Evolutionary conservation across 768 basidiomycete species (phyloP), one percentile per base, ranked within the genome.

Genomic region (Lactarius indigo): DNA sequence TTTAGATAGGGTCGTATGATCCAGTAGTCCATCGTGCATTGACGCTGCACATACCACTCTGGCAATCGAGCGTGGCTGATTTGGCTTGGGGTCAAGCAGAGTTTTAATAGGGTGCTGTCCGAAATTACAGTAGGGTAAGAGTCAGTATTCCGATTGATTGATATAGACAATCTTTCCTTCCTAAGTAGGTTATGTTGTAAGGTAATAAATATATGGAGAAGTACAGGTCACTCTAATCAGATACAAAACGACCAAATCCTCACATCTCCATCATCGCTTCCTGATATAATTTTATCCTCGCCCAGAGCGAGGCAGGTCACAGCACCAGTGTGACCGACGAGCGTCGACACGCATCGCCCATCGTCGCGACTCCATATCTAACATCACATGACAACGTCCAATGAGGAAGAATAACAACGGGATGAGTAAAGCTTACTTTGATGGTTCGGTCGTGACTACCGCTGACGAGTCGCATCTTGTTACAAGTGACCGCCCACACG

Each of bases 381-480:
- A 26, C 31, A 39, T 20, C 44, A 52, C 23, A 64, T 65, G 52
- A 56, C 42, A 35, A 60, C 9, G 2, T 17, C 39, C 65, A 64
- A 23, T 50, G 35, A 59, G 15, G 28, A 37, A 64, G 7, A 33
- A 66, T 31, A 55, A 56, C 6, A 54, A 60, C 58, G 55, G 59
- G 23, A 65, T 63, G 58, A 1, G 35, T 12, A 37, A 37, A 13
- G 75, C 85, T 68, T 59, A 94, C 95, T 87, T 97, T 97, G 81
- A 97, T 91, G n/a, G 94, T 97, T 33, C 94, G 85, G 78, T 97
- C 94, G 74, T 98, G 96, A 73, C 94, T 96, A 8, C 88, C 96
- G 61, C 92, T 95, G 30, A 95, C 94, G 58, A 99, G 80, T 61
- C 96, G 82, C 73, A 98, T 81, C 74, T 94, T 91, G 76, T 99